These are phyloP conservation scores for Nitzschia inconspicua DNA, from an alignment of 108 stramenopile genomes.

Conservation along the genomic window DNA sequence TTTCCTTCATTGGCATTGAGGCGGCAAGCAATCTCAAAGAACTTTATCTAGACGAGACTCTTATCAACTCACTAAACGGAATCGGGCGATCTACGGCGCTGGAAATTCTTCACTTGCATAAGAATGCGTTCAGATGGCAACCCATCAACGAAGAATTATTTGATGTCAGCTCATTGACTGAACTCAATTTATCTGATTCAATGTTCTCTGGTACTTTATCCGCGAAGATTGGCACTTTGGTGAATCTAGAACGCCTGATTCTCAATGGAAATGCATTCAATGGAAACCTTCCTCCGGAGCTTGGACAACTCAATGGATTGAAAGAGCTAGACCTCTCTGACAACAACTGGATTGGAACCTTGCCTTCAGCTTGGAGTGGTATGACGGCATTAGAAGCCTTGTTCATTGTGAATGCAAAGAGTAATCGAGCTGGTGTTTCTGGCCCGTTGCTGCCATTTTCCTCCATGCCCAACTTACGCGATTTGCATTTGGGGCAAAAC, in stretches of 20 bases:
- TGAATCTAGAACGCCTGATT: slow-evolving; percentile 43
- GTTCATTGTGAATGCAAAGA: slow-evolving; percentile 20
- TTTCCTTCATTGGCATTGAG: slow-evolving; percentile 59
- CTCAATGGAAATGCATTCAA: slow-evolving; percentile 58
- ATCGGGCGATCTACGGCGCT: slow-evolving; percentile 46
- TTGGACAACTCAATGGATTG: slow-evolving; percentile 50
- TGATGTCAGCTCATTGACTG: slow-evolving; percentile 30
- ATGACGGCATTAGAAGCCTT: slow-evolving; percentile 29
- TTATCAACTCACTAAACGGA: slow-evolving; percentile 47
- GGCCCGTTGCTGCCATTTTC: slow-evolving; percentile 54
- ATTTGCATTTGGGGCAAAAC: slow-evolving; percentile 17
- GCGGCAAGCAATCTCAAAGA: slow-evolving; percentile 51
- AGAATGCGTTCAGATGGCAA: slow-evolving; percentile 46
- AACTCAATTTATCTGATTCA: slow-evolving; percentile 48
- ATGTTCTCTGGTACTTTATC: slow-evolving; percentile 54
- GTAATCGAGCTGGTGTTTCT: slow-evolving; percentile 47
- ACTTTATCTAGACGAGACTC: slow-evolving; percentile 50
- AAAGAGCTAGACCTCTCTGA: slow-evolving; percentile 39
- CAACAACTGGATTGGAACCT: slow-evolving; percentile 36
- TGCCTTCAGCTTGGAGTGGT: slow-evolving; percentile 18
- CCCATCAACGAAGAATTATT: slow-evolving; percentile 64
- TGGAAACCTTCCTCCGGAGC: slow-evolving; percentile 56
- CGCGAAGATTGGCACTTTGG: slow-evolving; percentile 45
- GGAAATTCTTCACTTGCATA: slow-evolving; percentile 46
- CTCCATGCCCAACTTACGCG: slow-evolving; percentile 36